Evolutionary conservation across 225 moss, liverwort and hornwort species (phyloP).

Genomic region (Sphagnum tenellum): DNA sequence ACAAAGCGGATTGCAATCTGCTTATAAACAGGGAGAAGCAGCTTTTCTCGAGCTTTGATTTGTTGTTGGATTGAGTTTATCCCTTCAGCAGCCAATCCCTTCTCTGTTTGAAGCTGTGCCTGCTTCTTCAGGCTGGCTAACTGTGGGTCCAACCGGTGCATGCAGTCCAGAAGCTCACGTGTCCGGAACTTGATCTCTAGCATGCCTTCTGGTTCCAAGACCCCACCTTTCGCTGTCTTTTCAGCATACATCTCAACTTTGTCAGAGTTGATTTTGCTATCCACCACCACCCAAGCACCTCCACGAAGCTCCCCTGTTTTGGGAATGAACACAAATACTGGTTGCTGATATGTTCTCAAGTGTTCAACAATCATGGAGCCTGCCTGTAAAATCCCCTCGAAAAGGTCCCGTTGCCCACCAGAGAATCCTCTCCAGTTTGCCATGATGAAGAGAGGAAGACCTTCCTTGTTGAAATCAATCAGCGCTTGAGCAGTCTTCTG

Average conservation of each 20-base stretch:
- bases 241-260: conserved; percentile 99
- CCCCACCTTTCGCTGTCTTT: conserved; percentile 64
- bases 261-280: conserved; percentile 83
- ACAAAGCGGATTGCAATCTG: conserved; percentile 88
- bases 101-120: conserved; percentile 6
- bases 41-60: conserved; percentile 67
- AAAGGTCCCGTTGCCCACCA: conserved; percentile 84
- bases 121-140: conserved; percentile 33
- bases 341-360: conserved; percentile 73
- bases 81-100: conserved; percentile 8
- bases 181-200: conserved; percentile 94
- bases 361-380: conserved; percentile 95
- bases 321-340: conserved; percentile 90
- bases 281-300: conserved; percentile 97
- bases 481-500: conserved; percentile 86
- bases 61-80: conserved; percentile 31
- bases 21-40: conserved; percentile 70
- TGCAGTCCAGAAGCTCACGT: conserved; percentile 71
- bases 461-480: conserved; percentile 90
- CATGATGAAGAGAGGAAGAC: conserved; percentile 80
- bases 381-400: conserved; percentile 93
- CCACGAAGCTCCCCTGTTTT: conserved; percentile 92
- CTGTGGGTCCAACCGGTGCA: conserved; percentile 68
- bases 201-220: conserved; percentile 87
- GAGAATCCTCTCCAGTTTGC: conserved; percentile 98